phyloP scores from a whole-genome alignment of 2,329 filamentous ascomycete genomes.

The Penicillium polonicum region DNA sequence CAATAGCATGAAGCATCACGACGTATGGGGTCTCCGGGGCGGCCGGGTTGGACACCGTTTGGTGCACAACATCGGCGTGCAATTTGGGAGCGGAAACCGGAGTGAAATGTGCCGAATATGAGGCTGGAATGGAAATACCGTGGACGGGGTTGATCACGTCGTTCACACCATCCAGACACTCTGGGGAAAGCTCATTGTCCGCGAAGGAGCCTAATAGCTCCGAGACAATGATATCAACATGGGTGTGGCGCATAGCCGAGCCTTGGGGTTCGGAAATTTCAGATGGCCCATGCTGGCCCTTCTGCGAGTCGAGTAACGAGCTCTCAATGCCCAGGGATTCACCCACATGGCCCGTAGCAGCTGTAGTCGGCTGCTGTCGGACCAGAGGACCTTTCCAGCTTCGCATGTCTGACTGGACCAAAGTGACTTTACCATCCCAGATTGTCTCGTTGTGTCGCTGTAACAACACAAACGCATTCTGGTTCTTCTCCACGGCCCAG shows the following conservation, averaged over 20 bases:
- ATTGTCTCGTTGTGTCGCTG: constrained; percentile 77
- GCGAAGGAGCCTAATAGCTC: constrained; percentile 91
- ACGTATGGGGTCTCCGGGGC: constrained; percentile 93
- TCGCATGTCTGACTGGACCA: constrained; percentile 97
- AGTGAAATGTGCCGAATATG: constrained; percentile 91
- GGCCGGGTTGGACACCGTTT: constrained; percentile 61
- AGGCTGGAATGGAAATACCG: constrained; percentile 89
- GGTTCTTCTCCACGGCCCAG: constrained; percentile 97
- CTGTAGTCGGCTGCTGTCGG: constrained; percentile 22
- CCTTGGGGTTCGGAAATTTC: constrained; percentile 48
- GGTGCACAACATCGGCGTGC: constrained; percentile 72
- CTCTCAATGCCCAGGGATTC: constrained; percentile 36
- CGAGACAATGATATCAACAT: constrained; percentile 85
- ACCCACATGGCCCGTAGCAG: constrained; percentile 28
- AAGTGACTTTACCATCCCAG: constrained; percentile 78
- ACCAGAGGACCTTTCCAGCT: constrained; percentile 78
- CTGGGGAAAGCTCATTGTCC: constrained; percentile 94
- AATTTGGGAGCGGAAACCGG: constrained; percentile 86
- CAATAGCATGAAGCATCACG: constrained; percentile 84
- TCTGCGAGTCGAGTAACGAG: constrained; percentile 24
- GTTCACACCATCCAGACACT: constrained; percentile 94
- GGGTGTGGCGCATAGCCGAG: constrained; percentile 28
- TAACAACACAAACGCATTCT: constrained; percentile 91
- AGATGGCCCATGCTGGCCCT: constrained; percentile 32
- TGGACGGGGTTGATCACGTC: constrained; percentile 75